Evolutionary conservation across 306 rosid genomes (phyloP), one percentile per base, ranked within the genome.

Genomic region (Aeschynomene evenia): DNA sequence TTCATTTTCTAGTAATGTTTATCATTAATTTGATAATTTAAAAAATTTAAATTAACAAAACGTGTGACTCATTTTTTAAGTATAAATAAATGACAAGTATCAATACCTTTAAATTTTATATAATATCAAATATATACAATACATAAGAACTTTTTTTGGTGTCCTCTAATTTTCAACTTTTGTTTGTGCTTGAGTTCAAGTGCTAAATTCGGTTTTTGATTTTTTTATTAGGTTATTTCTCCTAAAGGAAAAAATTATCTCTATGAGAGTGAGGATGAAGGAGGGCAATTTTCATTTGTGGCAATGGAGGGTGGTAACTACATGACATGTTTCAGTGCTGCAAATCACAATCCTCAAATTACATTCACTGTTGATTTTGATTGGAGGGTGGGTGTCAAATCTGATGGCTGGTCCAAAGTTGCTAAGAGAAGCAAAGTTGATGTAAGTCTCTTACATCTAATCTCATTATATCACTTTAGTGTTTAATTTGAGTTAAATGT

Each of bases 371-470:
- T 92, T 12, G 95, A 92, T 52, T 84, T 92, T 23, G 88, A 85
- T 2, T 92, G 98, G 98, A 85, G 55, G 69, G 68, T 85, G 0
- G 98, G 96, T 12, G 86, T 89, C 3, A 80, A 75, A 1, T 81
- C 94, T 4, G 84, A 71, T 45, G 87, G 72, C 60, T 84, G 92
- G 91, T 39, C 86, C 55, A 77, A 54, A 36, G 82, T 89, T 66
- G 90, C 88, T 28, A 89, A 89, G 90, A 84, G 83, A 83, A 72
- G 84, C 56, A 31, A 87, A 15, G 78, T 92, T 12, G 87, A 87
- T 49, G 96, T 91, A 77, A 86, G 89, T 72, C 18, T 42, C 45
- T 63, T 36, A n/a, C n/a, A n/a, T n/a, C n/a, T n/a, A n/a, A n/a
- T n/a, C n/a, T 6, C 1, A 6, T 36, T 36, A 36, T 36, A 36